Evolutionary conservation across 768 basidiomycete species (phyloP).

Genomic region (Paxillus ammoniavirescens): DNA sequence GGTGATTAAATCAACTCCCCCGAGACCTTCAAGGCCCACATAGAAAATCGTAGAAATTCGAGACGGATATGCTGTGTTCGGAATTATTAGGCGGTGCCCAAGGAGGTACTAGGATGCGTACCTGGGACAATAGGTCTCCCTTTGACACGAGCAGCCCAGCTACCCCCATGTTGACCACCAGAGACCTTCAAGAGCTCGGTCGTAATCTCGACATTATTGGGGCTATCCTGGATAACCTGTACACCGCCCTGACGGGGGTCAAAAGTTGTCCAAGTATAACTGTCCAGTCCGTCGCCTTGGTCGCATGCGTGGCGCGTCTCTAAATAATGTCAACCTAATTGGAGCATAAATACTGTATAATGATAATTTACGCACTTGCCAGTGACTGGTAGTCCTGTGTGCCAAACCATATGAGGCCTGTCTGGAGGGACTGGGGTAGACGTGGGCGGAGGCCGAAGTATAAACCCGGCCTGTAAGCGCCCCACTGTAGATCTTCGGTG

Average conservation of each 20-base stretch:
- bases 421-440: slow-evolving; percentile 86
- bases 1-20: slow-evolving; percentile 76
- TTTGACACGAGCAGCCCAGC: slow-evolving; percentile 84
- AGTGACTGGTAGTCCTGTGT: slow-evolving; percentile 79
- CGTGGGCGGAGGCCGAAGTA: slow-evolving; percentile 91
- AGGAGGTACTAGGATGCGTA: slow-evolving; percentile 22
- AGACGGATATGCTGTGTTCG: slow-evolving; percentile 42
- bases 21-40: slow-evolving; percentile 83
- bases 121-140: slow-evolving; percentile 73
- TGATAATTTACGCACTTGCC: slow-evolving; percentile 45
- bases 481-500: slow-evolving; percentile 55
- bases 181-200: slow-evolving; percentile 86
- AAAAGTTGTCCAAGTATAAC: slow-evolving; percentile 86
- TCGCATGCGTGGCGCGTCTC: slow-evolving; percentile 86
- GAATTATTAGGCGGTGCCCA: slow-evolving; percentile 25
- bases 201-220: slow-evolving; percentile 83
- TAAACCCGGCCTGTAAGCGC: slow-evolving; percentile 86
- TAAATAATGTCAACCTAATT: slow-evolving; percentile 26
- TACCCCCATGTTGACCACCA: slow-evolving; percentile 79
- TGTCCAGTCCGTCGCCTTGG: slow-evolving; percentile 76
- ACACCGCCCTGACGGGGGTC: slow-evolving; percentile 84
- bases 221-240: slow-evolving; percentile 76
- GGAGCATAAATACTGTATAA: background rate
- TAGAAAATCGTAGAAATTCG: slow-evolving; percentile 84
- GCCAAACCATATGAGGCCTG: slow-evolving; percentile 93